A percentile compares a stretch with the other conserved stretches of the same genome.
phyloP scores from a whole-genome alignment of 306 rosid genomes.

The Medicago ruthenica region DNA sequence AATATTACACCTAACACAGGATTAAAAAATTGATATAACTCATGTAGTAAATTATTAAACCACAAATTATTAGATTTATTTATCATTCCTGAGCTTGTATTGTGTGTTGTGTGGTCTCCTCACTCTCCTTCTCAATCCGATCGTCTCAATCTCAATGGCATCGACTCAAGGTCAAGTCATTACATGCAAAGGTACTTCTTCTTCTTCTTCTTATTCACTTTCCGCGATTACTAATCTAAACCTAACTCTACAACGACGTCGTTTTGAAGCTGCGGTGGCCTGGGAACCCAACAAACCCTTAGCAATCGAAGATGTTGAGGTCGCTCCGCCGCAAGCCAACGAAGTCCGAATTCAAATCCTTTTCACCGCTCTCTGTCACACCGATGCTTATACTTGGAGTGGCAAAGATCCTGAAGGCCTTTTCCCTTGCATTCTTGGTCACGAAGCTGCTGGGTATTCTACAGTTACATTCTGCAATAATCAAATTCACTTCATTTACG shows the following conservation, averaged over 20 bases:
- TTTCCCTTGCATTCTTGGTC: conserved; percentile 96
- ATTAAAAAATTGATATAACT: too few relatives aligned
- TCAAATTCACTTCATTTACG: too few relatives aligned
- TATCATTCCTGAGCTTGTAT: neutral
- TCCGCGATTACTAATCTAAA: neutral
- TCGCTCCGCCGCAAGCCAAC: conserved; percentile 91
- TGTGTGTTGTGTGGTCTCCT: neutral
- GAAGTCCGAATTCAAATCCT: conserved; percentile 86
- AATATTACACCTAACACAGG: too few relatives aligned
- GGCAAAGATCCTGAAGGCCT: conserved; percentile 97
- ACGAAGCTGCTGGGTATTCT: conserved; percentile 96
- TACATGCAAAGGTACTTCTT: conserved; percentile 85
- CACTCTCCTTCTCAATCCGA: neutral
- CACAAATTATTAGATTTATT: neutral
- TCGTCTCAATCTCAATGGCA: conserved; percentile 59
- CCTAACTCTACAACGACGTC: conserved; percentile 24
- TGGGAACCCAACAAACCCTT: conserved; percentile 99
- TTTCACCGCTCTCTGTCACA: conserved; percentile 94
- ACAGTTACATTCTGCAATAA: too few relatives aligned
- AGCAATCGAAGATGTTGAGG: conserved; percentile 85
- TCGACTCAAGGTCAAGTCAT: conserved; percentile 89
- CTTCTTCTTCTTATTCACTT: neutral
- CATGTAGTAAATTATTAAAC: too few relatives aligned
- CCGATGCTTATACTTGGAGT: conserved; percentile 95
- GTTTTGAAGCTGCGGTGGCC: conserved; percentile 88